Percentiles rank a stretch among this genome's conserved stretches.
Conservation (phyloP, 352 stramenopile genomes). For the Pythium angustatum region DNA sequence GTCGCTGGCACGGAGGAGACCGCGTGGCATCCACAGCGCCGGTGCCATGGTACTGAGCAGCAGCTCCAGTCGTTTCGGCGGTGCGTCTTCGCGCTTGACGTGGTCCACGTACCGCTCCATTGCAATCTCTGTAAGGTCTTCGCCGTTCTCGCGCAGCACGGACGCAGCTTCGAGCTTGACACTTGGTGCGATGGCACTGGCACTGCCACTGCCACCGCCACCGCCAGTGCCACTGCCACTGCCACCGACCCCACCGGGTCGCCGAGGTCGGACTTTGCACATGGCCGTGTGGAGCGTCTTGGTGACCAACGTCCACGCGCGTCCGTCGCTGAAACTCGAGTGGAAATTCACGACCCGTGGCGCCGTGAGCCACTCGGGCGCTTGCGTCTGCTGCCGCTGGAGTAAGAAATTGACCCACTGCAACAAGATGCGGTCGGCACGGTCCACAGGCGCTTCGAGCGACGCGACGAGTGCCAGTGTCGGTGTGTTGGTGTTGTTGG, state of each 20-base stretch:
- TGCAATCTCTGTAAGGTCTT: constrained; percentile 76
- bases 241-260: not conserved
- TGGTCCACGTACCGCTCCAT: constrained; percentile 77
- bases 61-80: constrained; percentile 64
- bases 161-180: constrained; percentile 58
- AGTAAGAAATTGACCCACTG: constrained; percentile 76
- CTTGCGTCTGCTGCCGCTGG: constrained; percentile 31
- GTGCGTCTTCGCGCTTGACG: constrained; percentile 46
- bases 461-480: constrained; percentile 17
- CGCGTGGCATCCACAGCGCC: constrained; percentile 67
- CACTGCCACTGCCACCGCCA: no score
- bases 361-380: constrained; percentile 49
- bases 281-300: constrained; percentile 70
- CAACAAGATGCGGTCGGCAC: constrained; percentile 68
- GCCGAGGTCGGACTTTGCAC: constrained; percentile 38
- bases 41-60: constrained; percentile 74
- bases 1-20: constrained; percentile 63
- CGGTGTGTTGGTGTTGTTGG: no score
- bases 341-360: constrained; percentile 67
- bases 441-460: constrained; percentile 58
- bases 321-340: constrained; percentile 64
- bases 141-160: constrained; percentile 71
- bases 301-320: constrained; percentile 53
- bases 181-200: constrained; percentile 14
- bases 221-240: no score